Evolutionary conservation across 2,329 filamentous ascomycete species (phyloP).

Genomic region (Botrytis aclada): DNA sequence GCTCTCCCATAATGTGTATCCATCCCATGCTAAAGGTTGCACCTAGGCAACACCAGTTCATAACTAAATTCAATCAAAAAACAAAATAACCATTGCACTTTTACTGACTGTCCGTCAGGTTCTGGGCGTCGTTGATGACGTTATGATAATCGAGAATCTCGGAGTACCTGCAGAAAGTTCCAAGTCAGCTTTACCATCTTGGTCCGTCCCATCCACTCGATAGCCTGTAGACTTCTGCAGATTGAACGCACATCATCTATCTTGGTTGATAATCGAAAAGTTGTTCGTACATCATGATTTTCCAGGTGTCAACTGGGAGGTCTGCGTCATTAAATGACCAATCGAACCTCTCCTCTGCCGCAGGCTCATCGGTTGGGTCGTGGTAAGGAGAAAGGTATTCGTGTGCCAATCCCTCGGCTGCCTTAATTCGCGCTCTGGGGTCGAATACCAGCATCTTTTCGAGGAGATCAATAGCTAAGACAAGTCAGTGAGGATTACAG

Average conservation of each 20-base stretch:
- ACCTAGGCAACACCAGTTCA: conserved; percentile 1
- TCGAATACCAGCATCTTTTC: conserved; percentile 98
- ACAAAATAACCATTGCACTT: conserved; percentile 7
- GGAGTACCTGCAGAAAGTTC: conserved; percentile 70
- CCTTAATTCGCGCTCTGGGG: conserved; percentile 91
- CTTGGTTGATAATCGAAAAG: conserved; percentile 33
- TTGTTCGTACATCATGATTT: conserved; percentile 93
- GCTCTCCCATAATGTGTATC: conserved; percentile 15
- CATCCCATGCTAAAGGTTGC: conserved; percentile 19
- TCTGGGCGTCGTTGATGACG: conserved; percentile 58
- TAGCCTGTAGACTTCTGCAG: conserved; percentile 9
- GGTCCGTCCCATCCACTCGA: conserved; percentile 15
- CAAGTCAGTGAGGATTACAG: conserved; percentile 31
- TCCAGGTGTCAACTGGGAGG: conserved; percentile 98
- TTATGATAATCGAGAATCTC: conserved; percentile 99
- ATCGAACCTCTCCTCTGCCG: conserved; percentile 96
- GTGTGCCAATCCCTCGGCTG: conserved; percentile 80
- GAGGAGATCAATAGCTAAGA: conserved; percentile 80
- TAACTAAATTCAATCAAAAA: conserved; percentile 15
- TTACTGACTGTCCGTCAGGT: conserved; percentile 27
- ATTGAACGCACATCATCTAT: conserved; percentile 12
- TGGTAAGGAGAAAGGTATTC: conserved; percentile 96
- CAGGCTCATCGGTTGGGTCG: conserved; percentile 93
- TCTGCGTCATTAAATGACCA: conserved; percentile 99
- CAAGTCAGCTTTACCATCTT: conserved; percentile 36